Base-by-base conservation (phyloP, 495 filamentous ascomycete genomes). In the Penicillium parvum region DNA sequence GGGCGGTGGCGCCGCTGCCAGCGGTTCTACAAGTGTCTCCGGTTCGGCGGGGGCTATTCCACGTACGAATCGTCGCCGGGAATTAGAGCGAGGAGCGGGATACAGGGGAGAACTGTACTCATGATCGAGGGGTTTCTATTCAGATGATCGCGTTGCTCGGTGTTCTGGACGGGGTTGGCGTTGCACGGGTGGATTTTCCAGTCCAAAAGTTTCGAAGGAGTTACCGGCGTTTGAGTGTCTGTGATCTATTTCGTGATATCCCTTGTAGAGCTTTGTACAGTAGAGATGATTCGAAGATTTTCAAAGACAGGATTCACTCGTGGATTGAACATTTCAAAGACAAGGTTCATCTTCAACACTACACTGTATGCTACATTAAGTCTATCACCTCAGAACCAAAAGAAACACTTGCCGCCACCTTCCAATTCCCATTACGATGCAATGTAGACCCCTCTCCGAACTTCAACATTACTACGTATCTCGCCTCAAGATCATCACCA, bases 11-110 rank as follows among this genome's bases (percentile, higher is more conserved):
- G 51, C 46, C 9, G 37, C 48, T 30, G 33, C 42, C 5, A 35
- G 28, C 3, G 50, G 38, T n/a, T 37, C 43, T 1, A 37, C 25
- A 23, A 27, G 25, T 17, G 28, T 49, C 5, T 38, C 51, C 33
- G 57, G 57, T 11, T 58, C 57, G 15, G 55, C 48, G 1, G 57
- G 57, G 9, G 48, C 43, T 12, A 58, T 61, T 27, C 40, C 54
- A 2, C 48, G 57, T 11, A 17, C 34, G 4, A 60, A 59, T 54
- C 64, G 68, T 18, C 52, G 68, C 9, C 47, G 63, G 12, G 68
- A 75, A 12, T 40, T 66, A 40, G 75, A 76, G 50, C 60, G 61
- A 1, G 72, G 64, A 2, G 52, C 58, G 35, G 72, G 69, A 7
- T 53, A 53, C 28, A 57, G 52, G 22, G 71, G 69, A 6, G 71